A percentile compares a stretch with the other conserved stretches of the same genome.
phyloP scores from a whole-genome alignment of 1,284 basidiomycete species.

The Rhodotorula sp. region DNA sequence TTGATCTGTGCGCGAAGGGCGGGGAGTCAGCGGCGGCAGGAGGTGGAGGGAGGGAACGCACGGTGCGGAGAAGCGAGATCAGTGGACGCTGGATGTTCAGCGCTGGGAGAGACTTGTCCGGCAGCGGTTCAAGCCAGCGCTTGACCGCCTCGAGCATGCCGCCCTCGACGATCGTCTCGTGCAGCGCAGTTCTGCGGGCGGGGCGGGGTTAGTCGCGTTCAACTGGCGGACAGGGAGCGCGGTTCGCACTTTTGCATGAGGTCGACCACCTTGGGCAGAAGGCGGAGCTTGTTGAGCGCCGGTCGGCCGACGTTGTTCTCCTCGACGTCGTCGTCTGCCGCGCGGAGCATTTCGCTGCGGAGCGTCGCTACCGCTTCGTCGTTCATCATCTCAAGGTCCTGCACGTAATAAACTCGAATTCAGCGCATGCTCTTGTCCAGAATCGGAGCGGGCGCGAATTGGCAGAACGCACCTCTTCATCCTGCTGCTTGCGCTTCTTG shows the following conservation, averaged over 20 bases:
- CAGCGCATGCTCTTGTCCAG: neutral
- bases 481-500: constrained; percentile 39
- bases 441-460: too few species aligned
- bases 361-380: constrained; percentile 88
- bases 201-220: too few species aligned
- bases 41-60: constrained; percentile 34
- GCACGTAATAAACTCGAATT: neutral
- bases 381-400: constrained; percentile 76
- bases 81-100: constrained; percentile 94
- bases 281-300: constrained; percentile 78
- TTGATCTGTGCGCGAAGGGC: constrained; percentile 63
- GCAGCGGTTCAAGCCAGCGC: constrained; percentile 91
- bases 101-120: constrained; percentile 87
- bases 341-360: constrained; percentile 79
- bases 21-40: neutral
- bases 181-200: constrained; percentile 62
- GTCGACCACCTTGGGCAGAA: constrained; percentile 87
- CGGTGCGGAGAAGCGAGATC: constrained; percentile 75
- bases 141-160: constrained; percentile 88
- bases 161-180: constrained; percentile 92
- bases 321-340: constrained; percentile 80
- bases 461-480: constrained; percentile 34
- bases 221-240: too few species aligned
- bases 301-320: constrained; percentile 81
- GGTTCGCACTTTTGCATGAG: constrained; percentile 76